Percentiles rank a stretch among this genome's conserved stretches.
phyloP scores from a whole-genome alignment of 2,329 filamentous ascomycete species.

The Penicillium oxalicum region DNA sequence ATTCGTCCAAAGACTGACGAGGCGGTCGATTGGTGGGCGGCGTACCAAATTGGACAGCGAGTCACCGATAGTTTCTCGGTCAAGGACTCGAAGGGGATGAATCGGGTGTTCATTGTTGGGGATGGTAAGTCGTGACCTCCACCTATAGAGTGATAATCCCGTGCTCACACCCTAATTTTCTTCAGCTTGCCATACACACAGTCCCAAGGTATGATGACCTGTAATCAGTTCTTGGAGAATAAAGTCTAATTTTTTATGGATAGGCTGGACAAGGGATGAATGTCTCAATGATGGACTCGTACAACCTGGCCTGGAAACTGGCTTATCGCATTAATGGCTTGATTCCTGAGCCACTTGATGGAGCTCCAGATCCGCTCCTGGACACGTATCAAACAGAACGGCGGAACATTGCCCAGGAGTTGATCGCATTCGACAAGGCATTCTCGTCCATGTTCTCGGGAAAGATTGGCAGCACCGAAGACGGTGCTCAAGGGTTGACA shows the following conservation, averaged over 20 bases:
- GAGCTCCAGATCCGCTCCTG: conserved; percentile 23
- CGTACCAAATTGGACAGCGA: conserved; percentile 70
- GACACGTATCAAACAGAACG: conserved; percentile 37
- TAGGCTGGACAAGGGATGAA: conserved; percentile 73
- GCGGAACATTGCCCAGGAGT: conserved; percentile 32
- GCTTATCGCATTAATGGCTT: conserved; percentile 33
- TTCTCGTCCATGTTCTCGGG: conserved; percentile 39
- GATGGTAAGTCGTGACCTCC: conserved; percentile 42
- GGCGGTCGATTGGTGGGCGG: conserved; percentile 66
- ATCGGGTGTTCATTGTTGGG: conserved; percentile 67
- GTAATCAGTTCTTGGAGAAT: not conserved
- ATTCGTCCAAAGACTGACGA: conserved; percentile 55
- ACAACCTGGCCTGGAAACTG: conserved; percentile 41
- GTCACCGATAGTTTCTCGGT: conserved; percentile 44
- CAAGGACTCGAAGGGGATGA: conserved; percentile 61
- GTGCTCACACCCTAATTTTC: not conserved
- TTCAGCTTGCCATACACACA: conserved; percentile 68
- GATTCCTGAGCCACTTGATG: conserved; percentile 17
- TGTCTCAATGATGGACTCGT: conserved; percentile 61
- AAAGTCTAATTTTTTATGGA: not conserved
- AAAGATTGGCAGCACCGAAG: conserved; percentile 27
- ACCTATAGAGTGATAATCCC: not conserved
- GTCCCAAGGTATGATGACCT: conserved; percentile 50
- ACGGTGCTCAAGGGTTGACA: conserved; percentile 22
- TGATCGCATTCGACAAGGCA: conserved; percentile 37